These are phyloP conservation scores for Periglandula ipomoeae DNA, from an alignment of 2,329 filamentous ascomycete species.

Conservation along the genomic window DNA sequence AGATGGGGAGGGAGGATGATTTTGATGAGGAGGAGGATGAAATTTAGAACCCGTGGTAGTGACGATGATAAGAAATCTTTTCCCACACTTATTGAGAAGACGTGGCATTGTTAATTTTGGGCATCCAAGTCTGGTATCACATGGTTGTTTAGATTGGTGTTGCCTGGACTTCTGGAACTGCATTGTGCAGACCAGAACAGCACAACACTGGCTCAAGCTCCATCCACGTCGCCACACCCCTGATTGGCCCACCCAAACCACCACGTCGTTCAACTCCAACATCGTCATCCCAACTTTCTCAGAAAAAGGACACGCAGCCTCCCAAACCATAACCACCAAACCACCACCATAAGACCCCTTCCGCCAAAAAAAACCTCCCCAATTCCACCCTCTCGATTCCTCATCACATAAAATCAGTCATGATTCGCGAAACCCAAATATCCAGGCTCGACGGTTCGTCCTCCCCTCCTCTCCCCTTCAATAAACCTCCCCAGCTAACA, in stretches of 20 bases:
- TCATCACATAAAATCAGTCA: too few species aligned
- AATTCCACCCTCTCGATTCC: neutral
- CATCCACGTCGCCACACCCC: conserved; percentile 1
- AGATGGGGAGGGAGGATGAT: conserved; percentile 93
- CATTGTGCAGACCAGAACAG: too few species aligned
- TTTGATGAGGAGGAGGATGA: conserved; percentile 96
- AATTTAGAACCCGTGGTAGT: conserved; percentile 47
- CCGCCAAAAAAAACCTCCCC: neutral
- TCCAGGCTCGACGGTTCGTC: conserved; percentile 73
- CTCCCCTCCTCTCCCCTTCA: neutral
- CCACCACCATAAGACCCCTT: neutral
- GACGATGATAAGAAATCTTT: too few species aligned
- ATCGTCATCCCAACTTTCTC: neutral
- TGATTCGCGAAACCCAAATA: conserved; percentile 93
- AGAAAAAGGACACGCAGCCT: neutral
- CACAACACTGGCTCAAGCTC: neutral
- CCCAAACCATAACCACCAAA: neutral
- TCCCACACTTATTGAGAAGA: too few species aligned
- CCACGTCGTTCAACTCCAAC: conserved; percentile 5
- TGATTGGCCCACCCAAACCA: conserved; percentile 12
- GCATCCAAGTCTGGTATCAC: too few species aligned
- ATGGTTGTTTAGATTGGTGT: too few species aligned
- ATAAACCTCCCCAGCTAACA: conserved; percentile 10
- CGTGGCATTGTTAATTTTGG: too few species aligned
- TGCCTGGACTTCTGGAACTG: too few species aligned